These are phyloP conservation scores for Backusella morwellensis DNA, from an alignment of 192 early-diverging fungal species.

Conservation along the genomic window DNA sequence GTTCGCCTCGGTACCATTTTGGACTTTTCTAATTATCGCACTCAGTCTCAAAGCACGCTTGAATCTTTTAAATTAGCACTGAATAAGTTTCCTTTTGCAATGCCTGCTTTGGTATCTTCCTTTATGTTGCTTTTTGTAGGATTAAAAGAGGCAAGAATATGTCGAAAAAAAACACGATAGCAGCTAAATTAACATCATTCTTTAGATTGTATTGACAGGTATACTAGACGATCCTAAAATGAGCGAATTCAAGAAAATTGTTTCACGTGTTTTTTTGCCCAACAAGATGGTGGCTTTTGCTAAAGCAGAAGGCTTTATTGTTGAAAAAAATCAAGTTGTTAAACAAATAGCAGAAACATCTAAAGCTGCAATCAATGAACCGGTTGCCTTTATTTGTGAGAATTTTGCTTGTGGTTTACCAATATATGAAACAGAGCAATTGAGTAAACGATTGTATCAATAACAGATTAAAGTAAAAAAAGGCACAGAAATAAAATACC, in stretches of 20 bases:
- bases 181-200: background rate
- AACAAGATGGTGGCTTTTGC: slow-evolving; percentile 36
- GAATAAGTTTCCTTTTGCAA: slow-evolving; percentile 34
- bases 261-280: slow-evolving; percentile 38
- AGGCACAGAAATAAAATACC: background rate
- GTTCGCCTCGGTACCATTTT: slow-evolving; percentile 46
- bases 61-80: slow-evolving; percentile 28
- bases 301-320: slow-evolving; percentile 14
- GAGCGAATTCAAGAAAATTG: slow-evolving; percentile 10
- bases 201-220: slow-evolving; percentile 37
- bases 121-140: slow-evolving; percentile 34
- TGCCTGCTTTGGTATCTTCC: slow-evolving; percentile 41
- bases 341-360: slow-evolving; percentile 18
- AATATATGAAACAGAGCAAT: slow-evolving; percentile 29
- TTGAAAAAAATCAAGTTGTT: slow-evolving; percentile 23
- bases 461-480: background rate
- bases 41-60: slow-evolving; percentile 36
- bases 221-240: slow-evolving; percentile 2
- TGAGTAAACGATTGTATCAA: slow-evolving; percentile 14
- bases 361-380: background rate
- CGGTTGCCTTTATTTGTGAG: slow-evolving; percentile 48
- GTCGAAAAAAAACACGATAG: background rate
- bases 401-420: slow-evolving; percentile 57
- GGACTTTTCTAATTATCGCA: slow-evolving; percentile 23
- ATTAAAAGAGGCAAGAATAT: slow-evolving; percentile 41